Conservation (phyloP, 2,329 filamentous ascomycete genomes). For the Aspergillus melleus region DNA sequence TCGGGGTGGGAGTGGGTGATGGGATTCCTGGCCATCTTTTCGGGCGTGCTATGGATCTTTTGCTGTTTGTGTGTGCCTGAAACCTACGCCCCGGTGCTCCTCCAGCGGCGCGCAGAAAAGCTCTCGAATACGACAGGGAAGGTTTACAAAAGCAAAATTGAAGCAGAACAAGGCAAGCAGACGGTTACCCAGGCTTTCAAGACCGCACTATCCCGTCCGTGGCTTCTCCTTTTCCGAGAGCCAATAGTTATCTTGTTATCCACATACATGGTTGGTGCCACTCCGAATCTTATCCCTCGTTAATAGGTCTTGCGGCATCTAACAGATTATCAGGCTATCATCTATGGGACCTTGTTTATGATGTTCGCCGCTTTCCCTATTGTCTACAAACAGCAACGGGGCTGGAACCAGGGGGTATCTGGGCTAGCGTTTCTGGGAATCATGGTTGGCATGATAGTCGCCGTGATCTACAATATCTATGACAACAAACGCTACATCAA, state of each 20-base stretch:
- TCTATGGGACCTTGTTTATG: conserved; percentile 51
- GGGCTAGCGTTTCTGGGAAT: conserved; percentile 48
- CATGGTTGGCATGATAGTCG: conserved; percentile 36
- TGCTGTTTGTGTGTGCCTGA: conserved; percentile 22
- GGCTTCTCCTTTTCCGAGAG: conserved; percentile 46
- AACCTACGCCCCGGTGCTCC: conserved; percentile 48
- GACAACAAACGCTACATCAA: conserved; percentile 28
- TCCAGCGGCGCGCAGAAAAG: conserved; percentile 47
- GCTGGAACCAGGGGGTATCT: conserved; percentile 44
- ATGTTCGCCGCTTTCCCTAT: conserved; percentile 51
- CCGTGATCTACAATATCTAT: conserved; percentile 34
- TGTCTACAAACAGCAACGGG: conserved; percentile 43
- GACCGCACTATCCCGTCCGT: conserved; percentile 47
- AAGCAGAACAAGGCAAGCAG: conserved; percentile 10
- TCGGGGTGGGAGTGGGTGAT: conserved; percentile 68
- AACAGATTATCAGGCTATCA: conserved; percentile 31
- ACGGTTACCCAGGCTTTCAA: conserved; percentile 31
- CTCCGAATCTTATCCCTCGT: too few species aligned
- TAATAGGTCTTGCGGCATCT: neutral
- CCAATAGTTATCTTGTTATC: conserved; percentile 49
- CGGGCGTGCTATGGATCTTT: conserved; percentile 53
- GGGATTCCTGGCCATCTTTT: conserved; percentile 61
- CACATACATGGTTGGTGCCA: conserved; percentile 35
- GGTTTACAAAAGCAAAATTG: conserved; percentile 37
- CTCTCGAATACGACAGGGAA: conserved; percentile 49